phyloP scores from a whole-genome alignment of 306 rosid species.

The Vigna trinervia region DNA sequence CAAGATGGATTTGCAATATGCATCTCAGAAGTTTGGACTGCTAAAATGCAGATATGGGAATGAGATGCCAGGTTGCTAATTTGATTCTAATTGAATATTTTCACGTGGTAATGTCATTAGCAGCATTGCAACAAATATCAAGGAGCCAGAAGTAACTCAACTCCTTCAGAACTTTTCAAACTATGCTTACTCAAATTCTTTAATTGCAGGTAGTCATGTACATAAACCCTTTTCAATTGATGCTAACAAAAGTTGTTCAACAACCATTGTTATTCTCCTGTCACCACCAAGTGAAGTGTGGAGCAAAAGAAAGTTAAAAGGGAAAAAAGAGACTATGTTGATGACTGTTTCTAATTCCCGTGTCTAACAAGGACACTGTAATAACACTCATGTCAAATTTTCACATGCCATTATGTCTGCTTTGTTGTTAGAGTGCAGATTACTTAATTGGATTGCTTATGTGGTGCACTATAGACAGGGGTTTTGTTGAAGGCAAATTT shows the following conservation, averaged over 20 bases:
- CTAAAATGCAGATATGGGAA: slow-evolving; percentile 8
- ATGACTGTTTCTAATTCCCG: slow-evolving; percentile 28
- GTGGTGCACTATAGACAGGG: slow-evolving; percentile 33
- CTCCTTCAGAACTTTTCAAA: slow-evolving; percentile 23
- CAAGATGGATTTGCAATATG: slow-evolving; percentile 25
- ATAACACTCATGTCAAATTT: slow-evolving; percentile 24
- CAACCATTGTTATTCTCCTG: slow-evolving; percentile 33
- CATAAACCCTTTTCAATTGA: slow-evolving; percentile 35
- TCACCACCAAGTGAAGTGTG: slow-evolving; percentile 30
- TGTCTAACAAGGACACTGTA: slow-evolving; percentile 22
- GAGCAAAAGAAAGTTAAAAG: slow-evolving; percentile 19
- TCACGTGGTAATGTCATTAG: slow-evolving; percentile 14
- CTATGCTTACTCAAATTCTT: slow-evolving; percentile 48
- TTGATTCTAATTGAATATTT: slow-evolving; percentile 25
- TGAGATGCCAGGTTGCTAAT: slow-evolving; percentile 27
- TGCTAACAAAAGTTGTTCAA: slow-evolving; percentile 38
- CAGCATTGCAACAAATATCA: slow-evolving; percentile 38
- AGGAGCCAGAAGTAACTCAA: slow-evolving; percentile 41
- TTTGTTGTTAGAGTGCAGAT: slow-evolving; percentile 35
- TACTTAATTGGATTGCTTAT: slow-evolving; percentile 19
- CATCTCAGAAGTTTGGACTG: slow-evolving; percentile 20
- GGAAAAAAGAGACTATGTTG: slow-evolving; percentile 25
- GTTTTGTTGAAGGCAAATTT: slow-evolving; percentile 32
- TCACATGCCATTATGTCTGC: background rate
- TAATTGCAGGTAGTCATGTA: slow-evolving; percentile 47